Base-by-base conservation (phyloP, 2,329 filamentous ascomycete species). In the Ilyonectria destructans region DNA sequence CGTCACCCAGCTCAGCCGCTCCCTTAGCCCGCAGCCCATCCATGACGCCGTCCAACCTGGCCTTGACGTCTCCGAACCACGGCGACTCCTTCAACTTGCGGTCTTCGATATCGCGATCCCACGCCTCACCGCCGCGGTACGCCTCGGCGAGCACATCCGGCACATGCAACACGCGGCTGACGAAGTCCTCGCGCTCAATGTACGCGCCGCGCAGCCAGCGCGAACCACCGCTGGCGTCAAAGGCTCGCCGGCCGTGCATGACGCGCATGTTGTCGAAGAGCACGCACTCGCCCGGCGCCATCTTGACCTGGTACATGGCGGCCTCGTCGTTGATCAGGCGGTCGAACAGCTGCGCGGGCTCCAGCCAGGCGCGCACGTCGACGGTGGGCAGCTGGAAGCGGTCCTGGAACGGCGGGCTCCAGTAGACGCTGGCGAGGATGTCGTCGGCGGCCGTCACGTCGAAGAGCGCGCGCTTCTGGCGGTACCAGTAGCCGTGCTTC, bases 221-320 rank as follows among this genome's bases (percentile, higher is more conserved):
- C 69, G 90, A 87, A 1, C 93, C 93, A 7, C 86, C 85, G 0
- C 82, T 82, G 0, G 77, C 70, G 77, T 96, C 90, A 80, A 98
- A 98, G 33, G 90, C 89, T 17, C 85, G 87, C 4, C 96, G 86
- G 0, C 95, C 96, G 83, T 98, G 96, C 77, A 97, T 81, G n/a
- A 97, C 86, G 19, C 96, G 87, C 67, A 90, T 83, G 78, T 98
- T 98, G 79, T 97, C 92, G 78, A 99, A 98, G n/a, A 99, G 87
- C 13, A 95, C 95, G 78, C 94, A 97, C 77, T 97, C 93, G 3
- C 96, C 96, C 4, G 93, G 90, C 61, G 90, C 84, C 80, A 98
- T 84, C 80, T 92, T 92, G 66, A 92, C 85, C 83, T 96, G 87
- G 76, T 91, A 92, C 60, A 94, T 81, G 67, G 88, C 88, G 4